Conservation (phyloP, 352 stramenopile genomes). For the Pythium coloratum region DNA sequence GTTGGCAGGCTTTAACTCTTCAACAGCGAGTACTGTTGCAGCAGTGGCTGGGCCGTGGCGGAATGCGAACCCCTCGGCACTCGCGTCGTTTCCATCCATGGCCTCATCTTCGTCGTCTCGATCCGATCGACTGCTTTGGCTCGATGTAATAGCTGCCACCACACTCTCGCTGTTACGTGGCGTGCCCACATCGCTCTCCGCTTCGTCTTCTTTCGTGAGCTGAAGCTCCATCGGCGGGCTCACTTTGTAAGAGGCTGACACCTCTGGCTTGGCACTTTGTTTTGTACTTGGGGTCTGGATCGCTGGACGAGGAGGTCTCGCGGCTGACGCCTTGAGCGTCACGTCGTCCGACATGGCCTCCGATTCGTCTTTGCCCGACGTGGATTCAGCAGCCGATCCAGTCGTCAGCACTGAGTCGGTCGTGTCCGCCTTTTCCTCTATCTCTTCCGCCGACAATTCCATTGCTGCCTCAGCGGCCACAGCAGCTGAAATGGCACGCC, state of each 20-base stretch:
- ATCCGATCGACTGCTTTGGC: conserved; percentile 22
- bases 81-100: conserved; percentile 37
- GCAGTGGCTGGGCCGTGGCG: neutral
- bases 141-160: conserved; percentile 5
- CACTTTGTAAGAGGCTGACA: no score
- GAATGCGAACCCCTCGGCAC: conserved; percentile 22
- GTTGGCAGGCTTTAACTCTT: conserved; percentile 10
- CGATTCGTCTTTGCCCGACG: conserved; percentile 5
- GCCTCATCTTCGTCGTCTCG: conserved; percentile 35
- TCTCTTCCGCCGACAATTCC: neutral
- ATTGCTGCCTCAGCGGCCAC: neutral
- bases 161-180: conserved; percentile 19
- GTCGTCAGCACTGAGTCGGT: neutral
- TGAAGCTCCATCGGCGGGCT: neutral
- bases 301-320: conserved; percentile 6
- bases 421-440: neutral
- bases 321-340: conserved; percentile 17
- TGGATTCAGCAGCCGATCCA: neutral
- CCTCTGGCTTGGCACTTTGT: neutral
- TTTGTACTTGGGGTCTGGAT: neutral
- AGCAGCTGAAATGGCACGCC: neutral
- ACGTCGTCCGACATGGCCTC: conserved; percentile 24
- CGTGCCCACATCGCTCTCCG: neutral
- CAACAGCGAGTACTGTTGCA: no score
- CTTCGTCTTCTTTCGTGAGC: neutral